These are phyloP conservation scores for Helotiales sp. DNA, from an alignment of 2,329 filamentous ascomycete genomes.

Conservation along the genomic window DNA sequence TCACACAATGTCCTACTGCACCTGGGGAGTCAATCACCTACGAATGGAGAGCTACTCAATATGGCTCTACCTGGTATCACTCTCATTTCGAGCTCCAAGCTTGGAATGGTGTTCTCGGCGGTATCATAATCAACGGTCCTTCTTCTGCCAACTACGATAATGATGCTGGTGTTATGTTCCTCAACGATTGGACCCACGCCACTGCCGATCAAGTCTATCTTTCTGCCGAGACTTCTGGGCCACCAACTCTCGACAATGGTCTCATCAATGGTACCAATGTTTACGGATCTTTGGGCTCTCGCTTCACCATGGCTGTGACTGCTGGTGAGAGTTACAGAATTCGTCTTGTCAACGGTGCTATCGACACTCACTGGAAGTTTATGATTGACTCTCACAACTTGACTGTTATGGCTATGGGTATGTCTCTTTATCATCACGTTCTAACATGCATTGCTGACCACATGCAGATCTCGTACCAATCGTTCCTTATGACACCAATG, in stretches of 20 bases:
- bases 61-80: slow-evolving; percentile 58
- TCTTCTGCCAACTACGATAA: slow-evolving; percentile 58
- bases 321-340: slow-evolving; percentile 45
- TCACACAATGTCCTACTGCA: slow-evolving; percentile 65
- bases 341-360: slow-evolving; percentile 44
- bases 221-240: slow-evolving; percentile 19
- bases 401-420: slow-evolving; percentile 52
- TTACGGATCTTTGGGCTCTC: slow-evolving; percentile 19
- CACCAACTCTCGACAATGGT: slow-evolving; percentile 33
- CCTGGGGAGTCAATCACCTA: slow-evolving; percentile 37
- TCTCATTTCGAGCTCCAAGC: slow-evolving; percentile 52
- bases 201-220: slow-evolving; percentile 25
- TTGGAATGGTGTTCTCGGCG: slow-evolving; percentile 57
- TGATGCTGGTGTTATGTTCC: slow-evolving; percentile 54
- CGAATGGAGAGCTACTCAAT: slow-evolving; percentile 13
- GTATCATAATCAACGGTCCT: slow-evolving; percentile 61
- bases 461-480: slow-evolving; percentile 56
- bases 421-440: neutral
- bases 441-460: no score
- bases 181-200: slow-evolving; percentile 34
- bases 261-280: slow-evolving; percentile 32
- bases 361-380: slow-evolving; percentile 37
- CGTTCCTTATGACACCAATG: slow-evolving; percentile 49
- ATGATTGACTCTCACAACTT: slow-evolving; percentile 56
- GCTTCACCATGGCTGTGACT: slow-evolving; percentile 37